Evolutionary conservation across 2,329 filamentous ascomycete species (phyloP).

Genomic region (Phialemoniopsis sp.): DNA sequence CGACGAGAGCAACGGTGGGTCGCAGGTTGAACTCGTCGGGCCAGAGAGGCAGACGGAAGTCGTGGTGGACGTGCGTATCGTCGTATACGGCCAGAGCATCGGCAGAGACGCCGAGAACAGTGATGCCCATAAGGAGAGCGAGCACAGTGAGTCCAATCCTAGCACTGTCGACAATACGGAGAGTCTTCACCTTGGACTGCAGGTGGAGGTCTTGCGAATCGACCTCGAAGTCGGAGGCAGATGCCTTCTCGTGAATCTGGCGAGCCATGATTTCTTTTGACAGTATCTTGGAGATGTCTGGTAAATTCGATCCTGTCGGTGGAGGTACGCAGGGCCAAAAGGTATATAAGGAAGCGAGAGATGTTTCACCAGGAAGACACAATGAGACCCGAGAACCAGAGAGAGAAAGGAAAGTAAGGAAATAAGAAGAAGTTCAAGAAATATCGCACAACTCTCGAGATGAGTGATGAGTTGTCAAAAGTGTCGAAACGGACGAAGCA

Average conservation of each 20-base stretch:
- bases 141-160: conserved; percentile 44
- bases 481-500: too few species aligned
- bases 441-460: too few species aligned
- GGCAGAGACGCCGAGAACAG: conserved; percentile 48
- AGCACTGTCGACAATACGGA: conserved; percentile 36
- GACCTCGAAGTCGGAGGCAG: conserved; percentile 44
- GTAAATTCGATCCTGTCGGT: background rate
- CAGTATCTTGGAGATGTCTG: background rate
- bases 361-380: background rate
- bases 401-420: background rate
- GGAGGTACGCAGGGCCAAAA: background rate
- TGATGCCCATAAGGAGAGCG: conserved; percentile 45
- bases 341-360: background rate
- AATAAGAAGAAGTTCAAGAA: too few species aligned
- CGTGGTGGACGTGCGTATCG: conserved; percentile 41
- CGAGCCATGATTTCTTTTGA: conserved; percentile 9
- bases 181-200: conserved; percentile 29
- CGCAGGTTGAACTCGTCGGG: conserved; percentile 52
- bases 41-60: conserved; percentile 52
- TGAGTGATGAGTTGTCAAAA: too few species aligned
- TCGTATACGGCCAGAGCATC: conserved; percentile 53
- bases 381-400: background rate
- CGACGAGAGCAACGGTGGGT: conserved; percentile 51
- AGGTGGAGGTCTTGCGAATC: conserved; percentile 33
- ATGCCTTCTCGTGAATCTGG: conserved; percentile 10